Base-by-base conservation (phyloP, 2,329 filamentous ascomycete species). In the Xylaria sp. region DNA sequence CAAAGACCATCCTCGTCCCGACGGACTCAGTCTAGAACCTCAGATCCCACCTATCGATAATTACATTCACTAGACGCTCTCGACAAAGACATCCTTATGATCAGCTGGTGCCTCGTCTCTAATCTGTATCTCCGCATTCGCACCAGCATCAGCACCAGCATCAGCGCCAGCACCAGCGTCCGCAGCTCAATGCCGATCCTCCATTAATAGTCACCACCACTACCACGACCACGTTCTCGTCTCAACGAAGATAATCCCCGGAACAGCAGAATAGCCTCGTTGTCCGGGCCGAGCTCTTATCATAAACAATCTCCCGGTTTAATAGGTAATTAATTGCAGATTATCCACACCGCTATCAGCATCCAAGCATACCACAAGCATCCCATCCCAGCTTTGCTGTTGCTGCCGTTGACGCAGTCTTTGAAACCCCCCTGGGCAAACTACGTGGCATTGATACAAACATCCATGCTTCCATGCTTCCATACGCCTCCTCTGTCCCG, bases 361-460 rank as follows among this genome's bases (percentile, higher is more conserved):
- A 50, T 30, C 23, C 23, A 30, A 30, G 23, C 23, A 30, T 30
- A 30, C 23, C 23, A 30, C 23, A 30, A 30, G 23, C 23, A 30
- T 30, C 4, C 23, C 23, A 30, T 30, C 23, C 23, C 23, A 30
- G 23, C 23, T 19, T 10, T 23, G 47, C 42, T 52, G 52, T 34
- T 55, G 53, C 18, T 50, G 16, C 52, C 19, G 42, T 42, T 42
- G 37, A 42, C 37, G n/a, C 5, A 13, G 39, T 13, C 51, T 44
- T 13, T n/a, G 30, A 35, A 34, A 34, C 23, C 37, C 54, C 55
- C 55, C 60, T 59, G 55, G 60, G 46, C 52, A 52, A 37, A 55
- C 51, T 60, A 55, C 60, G 55, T 62, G 58, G 60, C 62, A 59
- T 62, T 59, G 60, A 57, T 30, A 59, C 63, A 63, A 35, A 56